These are phyloP conservation scores for Claviceps quebecensis DNA, from an alignment of 2,329 filamentous ascomycete genomes.

Conservation along the genomic window DNA sequence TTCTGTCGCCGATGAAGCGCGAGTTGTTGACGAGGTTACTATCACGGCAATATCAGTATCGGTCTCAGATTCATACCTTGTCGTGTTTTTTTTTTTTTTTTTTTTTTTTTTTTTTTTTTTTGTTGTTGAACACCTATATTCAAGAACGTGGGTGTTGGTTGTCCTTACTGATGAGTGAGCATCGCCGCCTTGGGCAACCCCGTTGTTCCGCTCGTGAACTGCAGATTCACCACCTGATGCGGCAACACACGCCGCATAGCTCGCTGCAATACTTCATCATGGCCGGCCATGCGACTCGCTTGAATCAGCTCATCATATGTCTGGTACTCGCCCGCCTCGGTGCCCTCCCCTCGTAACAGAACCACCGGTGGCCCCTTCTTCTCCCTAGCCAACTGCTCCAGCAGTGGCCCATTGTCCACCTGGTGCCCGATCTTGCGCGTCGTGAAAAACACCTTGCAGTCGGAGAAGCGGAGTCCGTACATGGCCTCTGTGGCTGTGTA, in stretches of 20 bases:
- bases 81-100: too few species aligned
- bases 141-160: too few species aligned
- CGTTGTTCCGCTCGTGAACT: conserved; percentile 65
- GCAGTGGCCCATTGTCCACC: conserved; percentile 45
- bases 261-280: conserved; percentile 36
- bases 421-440: conserved; percentile 51
- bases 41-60: not conserved
- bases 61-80: too few species aligned
- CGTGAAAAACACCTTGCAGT: conserved; percentile 60
- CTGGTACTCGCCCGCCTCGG: conserved; percentile 34
- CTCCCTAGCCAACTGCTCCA: conserved; percentile 36
- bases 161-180: conserved; percentile 52
- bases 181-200: conserved; percentile 61
- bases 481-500: conserved; percentile 62
- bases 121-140: not conserved
- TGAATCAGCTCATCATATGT: conserved; percentile 47
- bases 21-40: conserved; percentile 52
- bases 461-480: conserved; percentile 57
- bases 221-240: conserved; percentile 57
- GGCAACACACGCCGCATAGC: conserved; percentile 43
- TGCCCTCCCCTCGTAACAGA: conserved; percentile 36
- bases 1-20: conserved; percentile 59
- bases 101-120: not conserved
- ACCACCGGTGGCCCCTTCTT: conserved; percentile 36
- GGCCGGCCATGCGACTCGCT: conserved; percentile 29